A percentile compares a stretch with the other conserved stretches of the same genome.
phyloP scores from a whole-genome alignment of 352 stramenopile genomes.

The Aphanomyces cochlioides region DNA sequence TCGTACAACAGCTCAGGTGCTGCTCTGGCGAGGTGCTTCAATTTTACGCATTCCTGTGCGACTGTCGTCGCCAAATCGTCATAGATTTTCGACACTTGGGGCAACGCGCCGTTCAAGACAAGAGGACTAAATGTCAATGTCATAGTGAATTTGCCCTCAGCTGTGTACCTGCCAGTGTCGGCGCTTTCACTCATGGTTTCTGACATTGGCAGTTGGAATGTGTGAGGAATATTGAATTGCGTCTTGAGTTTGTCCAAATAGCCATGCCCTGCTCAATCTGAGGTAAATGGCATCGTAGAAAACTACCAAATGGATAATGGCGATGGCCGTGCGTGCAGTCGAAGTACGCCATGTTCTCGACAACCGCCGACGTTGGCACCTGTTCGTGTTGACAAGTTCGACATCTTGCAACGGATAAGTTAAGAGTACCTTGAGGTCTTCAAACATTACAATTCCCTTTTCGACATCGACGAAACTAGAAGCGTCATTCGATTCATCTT shows the following conservation, averaged over 20 bases:
- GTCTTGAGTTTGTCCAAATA: slow-evolving; percentile 72
- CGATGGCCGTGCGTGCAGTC: slow-evolving; percentile 82
- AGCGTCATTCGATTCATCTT: too few relatives aligned
- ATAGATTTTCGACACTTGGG: slow-evolving; percentile 65
- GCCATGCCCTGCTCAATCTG: slow-evolving; percentile 43
- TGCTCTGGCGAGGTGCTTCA: slow-evolving; percentile 64
- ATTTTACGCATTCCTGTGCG: slow-evolving; percentile 69
- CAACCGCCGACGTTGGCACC: slow-evolving; percentile 94
- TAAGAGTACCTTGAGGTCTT: slow-evolving; percentile 87
- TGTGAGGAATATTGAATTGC: slow-evolving; percentile 79
- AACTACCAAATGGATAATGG: slow-evolving; percentile 81
- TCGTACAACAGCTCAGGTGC: slow-evolving; percentile 78
- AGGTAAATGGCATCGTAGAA: background rate
- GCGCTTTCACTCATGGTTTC: slow-evolving; percentile 66
- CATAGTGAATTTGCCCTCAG: background rate
- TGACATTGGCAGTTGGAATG: slow-evolving; percentile 80
- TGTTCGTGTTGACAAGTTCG: slow-evolving; percentile 32
- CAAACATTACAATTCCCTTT: slow-evolving; percentile 98
- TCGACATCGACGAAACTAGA: slow-evolving; percentile 96
- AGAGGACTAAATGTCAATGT: slow-evolving; percentile 51
- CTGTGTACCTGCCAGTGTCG: slow-evolving; percentile 65
- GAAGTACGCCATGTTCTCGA: slow-evolving; percentile 99
- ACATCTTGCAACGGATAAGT: background rate
- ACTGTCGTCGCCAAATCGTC: slow-evolving; percentile 65
- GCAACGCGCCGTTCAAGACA: slow-evolving; percentile 61